Evolutionary conservation across 345 rosid species (phyloP), one percentile per base, ranked within the genome.

Genomic region (Acer yangbiense): DNA sequence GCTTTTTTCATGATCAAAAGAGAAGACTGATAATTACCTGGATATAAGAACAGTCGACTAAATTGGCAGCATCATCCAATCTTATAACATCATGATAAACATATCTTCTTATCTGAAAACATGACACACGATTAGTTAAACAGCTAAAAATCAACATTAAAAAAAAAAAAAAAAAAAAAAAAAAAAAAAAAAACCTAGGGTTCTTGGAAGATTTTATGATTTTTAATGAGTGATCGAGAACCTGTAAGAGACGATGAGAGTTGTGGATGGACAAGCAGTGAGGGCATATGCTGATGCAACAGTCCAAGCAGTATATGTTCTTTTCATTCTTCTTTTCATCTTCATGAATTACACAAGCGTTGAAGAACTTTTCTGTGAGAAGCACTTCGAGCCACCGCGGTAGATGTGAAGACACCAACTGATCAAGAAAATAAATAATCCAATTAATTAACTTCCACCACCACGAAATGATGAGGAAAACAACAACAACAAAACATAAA

Each of bases 201-300:
- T 52, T 63, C 18, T 13, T 35, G 27, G 27, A 32, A 54, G 29
- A 13, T 13, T 60, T 60, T 4, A 6, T 20, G 58, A 81, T 65
- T 67, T 58, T 57, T 39, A 25, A 12, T 29, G 75, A 32, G 71
- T 52, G 68, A 43, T 7, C 9, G 46, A 32, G 71, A 60, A 90
- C 98, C 98, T 93, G 97, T 64, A 94, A 84, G 71, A 94, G 93
- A 43, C 92, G 79, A 83, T 95, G 98, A 71, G 95, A 85, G 68
- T 48, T 70, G 65, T 95, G 97, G 13, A 86, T 84, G 50, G 92
- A 60, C 77, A 90, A 73, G 80, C 98, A 95, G 84, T 92, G 98
- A 87, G 97, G 88, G 78, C 98, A 95, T 9, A 92, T 76, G 48
- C 93, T 89, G 78, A 79, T 74, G 72, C 94, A 89, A 80, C 98